Evolutionary conservation across 1,284 basidiomycete species (phyloP).

Genomic region (Microbotryum saponariae): DNA sequence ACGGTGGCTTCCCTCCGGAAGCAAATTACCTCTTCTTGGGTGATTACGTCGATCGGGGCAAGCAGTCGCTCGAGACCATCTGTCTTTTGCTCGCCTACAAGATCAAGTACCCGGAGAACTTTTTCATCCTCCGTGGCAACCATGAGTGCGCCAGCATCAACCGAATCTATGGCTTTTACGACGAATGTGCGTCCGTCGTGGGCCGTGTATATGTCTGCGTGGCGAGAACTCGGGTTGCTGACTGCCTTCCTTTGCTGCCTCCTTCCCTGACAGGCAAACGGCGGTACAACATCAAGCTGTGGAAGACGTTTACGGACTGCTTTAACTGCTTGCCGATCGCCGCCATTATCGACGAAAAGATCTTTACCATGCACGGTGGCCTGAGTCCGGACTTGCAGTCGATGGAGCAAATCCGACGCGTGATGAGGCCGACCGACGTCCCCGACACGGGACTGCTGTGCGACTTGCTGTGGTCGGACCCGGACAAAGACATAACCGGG

Average conservation of each 20-base stretch:
- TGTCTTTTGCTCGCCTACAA: constrained; percentile 47
- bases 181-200: constrained; percentile 68
- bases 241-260: background rate
- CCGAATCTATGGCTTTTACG: constrained; percentile 93
- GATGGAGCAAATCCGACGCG: constrained; percentile 99
- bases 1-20: constrained; percentile 90
- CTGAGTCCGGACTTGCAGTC: constrained; percentile 94
- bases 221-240: background rate
- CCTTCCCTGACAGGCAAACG: constrained; percentile 67
- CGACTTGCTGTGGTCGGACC: constrained; percentile 97
- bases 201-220: background rate
- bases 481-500: constrained; percentile 97
- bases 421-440: constrained; percentile 98
- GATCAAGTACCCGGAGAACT: constrained; percentile 98
- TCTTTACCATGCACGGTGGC: constrained; percentile 80
- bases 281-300: constrained; percentile 94
- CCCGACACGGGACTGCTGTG: constrained; percentile 95
- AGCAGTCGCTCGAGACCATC: constrained; percentile 89
- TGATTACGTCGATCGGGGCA: constrained; percentile 91
- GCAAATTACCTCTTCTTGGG: constrained; percentile 89
- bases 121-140: constrained; percentile 89
- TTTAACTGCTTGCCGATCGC: constrained; percentile 94
- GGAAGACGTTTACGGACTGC: constrained; percentile 96
- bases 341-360: constrained; percentile 94
- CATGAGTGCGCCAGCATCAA: constrained; percentile 93